Conservation (phyloP, 495 filamentous ascomycete species). For the Pseudoneurospora amorphoporcata region DNA sequence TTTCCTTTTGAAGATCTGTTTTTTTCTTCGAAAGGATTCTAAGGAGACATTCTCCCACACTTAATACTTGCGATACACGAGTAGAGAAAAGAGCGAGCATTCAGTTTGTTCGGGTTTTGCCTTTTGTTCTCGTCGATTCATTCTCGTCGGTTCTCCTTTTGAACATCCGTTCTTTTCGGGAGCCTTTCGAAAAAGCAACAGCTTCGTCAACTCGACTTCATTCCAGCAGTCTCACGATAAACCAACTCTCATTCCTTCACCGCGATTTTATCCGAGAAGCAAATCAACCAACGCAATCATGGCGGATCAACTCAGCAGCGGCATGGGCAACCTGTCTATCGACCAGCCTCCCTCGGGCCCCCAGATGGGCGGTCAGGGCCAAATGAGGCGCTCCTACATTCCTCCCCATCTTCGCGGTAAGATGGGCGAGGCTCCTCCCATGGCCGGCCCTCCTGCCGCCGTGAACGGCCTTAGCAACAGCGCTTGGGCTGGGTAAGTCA, state of each 20-base stretch:
- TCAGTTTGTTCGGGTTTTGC: slow-evolving; percentile 8
- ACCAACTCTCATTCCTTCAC: slow-evolving; percentile 4
- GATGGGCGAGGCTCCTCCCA: slow-evolving; percentile 29
- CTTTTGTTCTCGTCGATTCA: slow-evolving; percentile 13
- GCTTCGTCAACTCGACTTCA: background rate
- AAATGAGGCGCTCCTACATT: slow-evolving; percentile 69
- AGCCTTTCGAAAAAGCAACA: slow-evolving; percentile 13
- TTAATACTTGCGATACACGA: slow-evolving; percentile 16
- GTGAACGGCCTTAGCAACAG: slow-evolving; percentile 46
- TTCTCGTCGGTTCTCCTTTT: slow-evolving; percentile 21
- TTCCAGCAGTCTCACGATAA: slow-evolving; percentile 4
- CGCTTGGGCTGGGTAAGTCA: slow-evolving; percentile 53
- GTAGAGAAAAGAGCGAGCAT: slow-evolving; percentile 1
- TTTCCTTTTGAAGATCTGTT: slow-evolving; percentile 25
- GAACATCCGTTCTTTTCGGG: slow-evolving; percentile 32
- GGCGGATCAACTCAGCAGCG: slow-evolving; percentile 93
- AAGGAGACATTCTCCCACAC: slow-evolving; percentile 24
- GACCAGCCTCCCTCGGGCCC: slow-evolving; percentile 48
- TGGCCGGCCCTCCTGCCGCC: slow-evolving; percentile 22
- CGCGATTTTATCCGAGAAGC: slow-evolving; percentile 4
- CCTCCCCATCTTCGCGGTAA: slow-evolving; percentile 83
- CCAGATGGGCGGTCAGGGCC: slow-evolving; percentile 41
- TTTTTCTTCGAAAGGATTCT: slow-evolving; percentile 31
- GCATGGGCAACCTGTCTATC: slow-evolving; percentile 74
- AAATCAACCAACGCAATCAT: slow-evolving; percentile 39